A percentile compares a stretch with the other conserved stretches of the same genome.
These are phyloP conservation scores for Acanthamoeba healyi DNA, from an alignment of 208 protist species.

Conservation along the genomic window DNA sequence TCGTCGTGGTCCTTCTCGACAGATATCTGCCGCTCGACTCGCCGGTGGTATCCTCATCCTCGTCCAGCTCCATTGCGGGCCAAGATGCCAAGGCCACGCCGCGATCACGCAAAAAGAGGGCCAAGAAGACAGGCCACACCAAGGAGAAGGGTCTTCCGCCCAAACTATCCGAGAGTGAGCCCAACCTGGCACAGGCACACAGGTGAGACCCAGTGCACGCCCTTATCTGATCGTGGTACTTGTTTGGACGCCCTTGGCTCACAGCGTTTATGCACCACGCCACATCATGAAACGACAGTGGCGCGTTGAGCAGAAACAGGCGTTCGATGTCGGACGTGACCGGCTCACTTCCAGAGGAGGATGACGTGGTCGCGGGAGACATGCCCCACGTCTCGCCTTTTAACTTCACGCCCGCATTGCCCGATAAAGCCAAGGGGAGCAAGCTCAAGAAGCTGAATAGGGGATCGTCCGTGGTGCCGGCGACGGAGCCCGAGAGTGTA, in stretches of 20 bases:
- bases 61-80: neutral
- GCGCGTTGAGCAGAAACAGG: neutral
- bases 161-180: conserved; percentile 3
- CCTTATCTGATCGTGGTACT: too few relatives aligned
- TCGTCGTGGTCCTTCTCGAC: conserved; percentile 43
- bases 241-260: too few relatives aligned
- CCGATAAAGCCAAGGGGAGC: neutral
- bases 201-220: neutral
- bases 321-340: neutral
- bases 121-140: neutral
- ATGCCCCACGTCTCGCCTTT: neutral
- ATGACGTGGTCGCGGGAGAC: too few relatives aligned
- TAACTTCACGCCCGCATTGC: neutral
- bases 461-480: neutral
- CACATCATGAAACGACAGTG: neutral
- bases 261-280: neutral
- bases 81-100: neutral
- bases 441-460: neutral
- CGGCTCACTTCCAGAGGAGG: neutral
- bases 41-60: neutral
- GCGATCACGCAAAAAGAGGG: neutral
- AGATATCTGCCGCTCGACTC: conserved; percentile 10
- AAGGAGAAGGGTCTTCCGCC: neutral
- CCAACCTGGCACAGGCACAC: neutral
- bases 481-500: conserved; percentile 3